Percentiles rank a stretch among this genome's conserved stretches.
Evolutionary conservation across 805 yeast species (phyloP).

Genomic region (Candida koratica): DNA sequence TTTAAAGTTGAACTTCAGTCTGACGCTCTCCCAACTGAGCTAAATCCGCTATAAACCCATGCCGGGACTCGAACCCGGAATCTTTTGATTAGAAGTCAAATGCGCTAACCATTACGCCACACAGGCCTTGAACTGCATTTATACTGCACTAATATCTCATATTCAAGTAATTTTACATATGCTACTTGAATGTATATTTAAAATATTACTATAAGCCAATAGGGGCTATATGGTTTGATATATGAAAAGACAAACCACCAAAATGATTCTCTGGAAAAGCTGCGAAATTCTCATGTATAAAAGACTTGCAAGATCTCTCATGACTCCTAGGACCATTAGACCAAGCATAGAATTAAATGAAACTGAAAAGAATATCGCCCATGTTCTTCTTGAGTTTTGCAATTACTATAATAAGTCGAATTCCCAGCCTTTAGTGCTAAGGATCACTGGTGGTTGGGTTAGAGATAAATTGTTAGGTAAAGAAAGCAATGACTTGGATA

Average conservation of each 20-base stretch:
- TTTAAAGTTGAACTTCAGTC: constrained; percentile 24
- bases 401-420: constrained; percentile 28
- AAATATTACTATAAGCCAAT: too few relatives aligned
- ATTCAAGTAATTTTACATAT: too few relatives aligned
- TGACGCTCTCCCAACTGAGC: constrained; percentile 39
- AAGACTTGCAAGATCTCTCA: constrained; percentile 1
- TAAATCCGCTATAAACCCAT: constrained; percentile 37
- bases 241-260: too few relatives aligned
- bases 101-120: constrained; percentile 69
- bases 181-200: too few relatives aligned
- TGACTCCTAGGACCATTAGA: constrained; percentile 10
- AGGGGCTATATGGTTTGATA: too few relatives aligned
- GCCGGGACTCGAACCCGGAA: constrained; percentile 63
- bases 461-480: constrained; percentile 85
- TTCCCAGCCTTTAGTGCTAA: constrained; percentile 40
- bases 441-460: constrained; percentile 99
- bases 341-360: constrained; percentile 32
- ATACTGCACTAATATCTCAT: background rate
- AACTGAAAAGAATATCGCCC: constrained; percentile 40
- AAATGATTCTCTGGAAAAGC: too few relatives aligned
- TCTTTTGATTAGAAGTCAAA: constrained; percentile 65
- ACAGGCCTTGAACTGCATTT: constrained; percentile 35
- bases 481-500: constrained; percentile 82
- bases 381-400: constrained; percentile 40
- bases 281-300: constrained; percentile 5